These are phyloP conservation scores for Cryptococcus sp. DNA, from an alignment of 1,284 basidiomycete species.

Conservation along the genomic window DNA sequence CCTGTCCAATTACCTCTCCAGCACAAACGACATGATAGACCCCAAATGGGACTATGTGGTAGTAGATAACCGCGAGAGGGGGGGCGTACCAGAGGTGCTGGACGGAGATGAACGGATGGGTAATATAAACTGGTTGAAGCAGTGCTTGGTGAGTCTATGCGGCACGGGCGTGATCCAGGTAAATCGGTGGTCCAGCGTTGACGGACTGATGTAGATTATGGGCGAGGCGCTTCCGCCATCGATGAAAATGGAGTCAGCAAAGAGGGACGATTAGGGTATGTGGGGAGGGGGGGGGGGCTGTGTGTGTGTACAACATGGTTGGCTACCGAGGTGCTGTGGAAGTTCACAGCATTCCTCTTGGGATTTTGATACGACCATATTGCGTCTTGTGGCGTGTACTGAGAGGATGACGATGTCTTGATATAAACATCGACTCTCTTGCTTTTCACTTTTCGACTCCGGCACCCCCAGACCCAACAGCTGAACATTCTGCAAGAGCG, in stretches of 20 bases:
- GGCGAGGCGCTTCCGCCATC: conserved; percentile 5
- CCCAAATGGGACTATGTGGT: conserved; percentile 63
- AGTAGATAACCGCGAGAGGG: conserved; percentile 55
- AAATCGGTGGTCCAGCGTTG: background rate
- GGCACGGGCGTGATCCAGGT: background rate
- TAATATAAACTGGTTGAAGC: conserved; percentile 67
- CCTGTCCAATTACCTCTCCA: conserved; percentile 45
- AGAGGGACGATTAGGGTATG: background rate
- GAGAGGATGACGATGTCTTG: too few relatives aligned
- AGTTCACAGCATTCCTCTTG: too few relatives aligned
- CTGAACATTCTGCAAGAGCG: too few relatives aligned
- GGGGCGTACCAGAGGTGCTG: conserved; percentile 45
- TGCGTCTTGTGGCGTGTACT: too few relatives aligned
- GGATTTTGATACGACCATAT: too few relatives aligned
- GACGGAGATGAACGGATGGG: conserved; percentile 21
- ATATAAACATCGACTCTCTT: too few relatives aligned
- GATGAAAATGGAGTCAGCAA: background rate
- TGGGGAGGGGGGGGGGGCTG: background rate
- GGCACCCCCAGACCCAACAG: too few relatives aligned
- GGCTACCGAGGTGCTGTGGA: too few relatives aligned
- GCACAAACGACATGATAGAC: conserved; percentile 25
- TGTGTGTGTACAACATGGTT: too few relatives aligned
- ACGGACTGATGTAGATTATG: conserved; percentile 7
- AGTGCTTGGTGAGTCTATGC: conserved; percentile 58
- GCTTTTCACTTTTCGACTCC: too few relatives aligned